phyloP scores from a whole-genome alignment of 2,329 filamentous ascomycete species.

The Thielaviopsis populi region DNA sequence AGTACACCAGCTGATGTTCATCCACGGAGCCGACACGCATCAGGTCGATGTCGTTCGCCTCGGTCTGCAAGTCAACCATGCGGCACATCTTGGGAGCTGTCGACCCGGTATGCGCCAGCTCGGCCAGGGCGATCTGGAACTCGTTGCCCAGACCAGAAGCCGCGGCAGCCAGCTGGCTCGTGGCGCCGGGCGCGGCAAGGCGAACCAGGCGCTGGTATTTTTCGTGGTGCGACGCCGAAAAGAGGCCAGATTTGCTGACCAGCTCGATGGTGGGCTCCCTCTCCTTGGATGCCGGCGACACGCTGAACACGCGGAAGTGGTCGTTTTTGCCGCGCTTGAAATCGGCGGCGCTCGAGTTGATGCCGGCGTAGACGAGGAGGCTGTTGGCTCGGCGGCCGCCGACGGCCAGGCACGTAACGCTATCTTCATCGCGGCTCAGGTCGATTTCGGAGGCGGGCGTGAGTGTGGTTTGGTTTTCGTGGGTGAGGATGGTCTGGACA shows the following conservation, averaged over 20 bases:
- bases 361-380: conserved; percentile 49
- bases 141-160: conserved; percentile 63
- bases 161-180: conserved; percentile 56
- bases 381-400: conserved; percentile 43
- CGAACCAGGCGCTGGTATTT: conserved; percentile 46
- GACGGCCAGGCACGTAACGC: conserved; percentile 65
- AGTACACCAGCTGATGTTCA: conserved; percentile 61
- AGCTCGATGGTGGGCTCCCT: conserved; percentile 27
- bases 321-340: conserved; percentile 64
- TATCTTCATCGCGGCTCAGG: conserved; percentile 74
- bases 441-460: conserved; percentile 56
- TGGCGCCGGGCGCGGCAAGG: conserved; percentile 36
- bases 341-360: conserved; percentile 65
- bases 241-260: conserved; percentile 37
- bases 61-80: conserved; percentile 35
- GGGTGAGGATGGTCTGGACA: conserved; percentile 52
- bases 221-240: conserved; percentile 34
- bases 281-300: conserved; percentile 26
- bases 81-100: conserved; percentile 31
- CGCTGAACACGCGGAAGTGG: conserved; percentile 64
- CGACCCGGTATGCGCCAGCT: conserved; percentile 40
- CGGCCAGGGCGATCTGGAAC: conserved; percentile 68
- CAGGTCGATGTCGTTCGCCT: conserved; percentile 56
- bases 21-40: conserved; percentile 42
- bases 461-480: conserved; percentile 47